Conservation (phyloP, 306 rosid genomes). For the Urtica urens region DNA sequence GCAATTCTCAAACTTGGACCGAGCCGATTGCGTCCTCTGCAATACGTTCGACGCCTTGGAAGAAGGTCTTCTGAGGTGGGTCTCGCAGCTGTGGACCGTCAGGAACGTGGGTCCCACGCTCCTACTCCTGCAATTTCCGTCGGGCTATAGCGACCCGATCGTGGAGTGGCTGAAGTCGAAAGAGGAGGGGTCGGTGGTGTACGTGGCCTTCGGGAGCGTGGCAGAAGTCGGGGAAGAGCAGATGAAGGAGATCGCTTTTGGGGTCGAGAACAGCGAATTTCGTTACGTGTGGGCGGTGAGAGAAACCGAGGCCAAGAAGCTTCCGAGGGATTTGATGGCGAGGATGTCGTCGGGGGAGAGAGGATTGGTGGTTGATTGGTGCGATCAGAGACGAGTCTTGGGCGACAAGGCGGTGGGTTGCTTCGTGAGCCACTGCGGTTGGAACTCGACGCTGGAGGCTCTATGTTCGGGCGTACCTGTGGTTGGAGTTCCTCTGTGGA, state of each 20-base stretch:
- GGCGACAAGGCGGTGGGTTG: conserved; percentile 16
- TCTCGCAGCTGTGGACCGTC: conserved; percentile 9
- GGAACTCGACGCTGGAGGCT: conserved; percentile 25
- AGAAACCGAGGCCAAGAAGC: conserved; percentile 8
- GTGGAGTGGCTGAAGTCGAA: conserved; percentile 18
- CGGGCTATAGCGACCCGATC: conserved; percentile 7
- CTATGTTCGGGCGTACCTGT: conserved; percentile 17
- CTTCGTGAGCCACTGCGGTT: conserved; percentile 25
- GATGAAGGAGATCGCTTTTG: conserved; percentile 14
- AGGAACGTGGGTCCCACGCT: conserved; percentile 18
- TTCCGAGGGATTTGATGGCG: conserved; percentile 13
- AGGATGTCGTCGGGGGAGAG: conserved; percentile 1
- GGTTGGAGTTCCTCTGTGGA: conserved; percentile 23
- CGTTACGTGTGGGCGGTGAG: conserved; percentile 19
- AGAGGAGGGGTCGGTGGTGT: conserved; percentile 7
- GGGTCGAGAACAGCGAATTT: background rate
- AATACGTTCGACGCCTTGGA: conserved; percentile 20
- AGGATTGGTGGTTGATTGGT: conserved; percentile 20
- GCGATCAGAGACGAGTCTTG: conserved; percentile 19
- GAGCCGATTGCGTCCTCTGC: conserved; percentile 14
- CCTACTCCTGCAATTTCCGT: conserved; percentile 21
- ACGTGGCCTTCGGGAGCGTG: conserved; percentile 22
- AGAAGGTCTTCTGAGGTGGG: conserved; percentile 12
- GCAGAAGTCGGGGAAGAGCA: background rate
- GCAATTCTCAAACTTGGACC: conserved; percentile 7